Evolutionary conservation across 2,329 filamentous ascomycete species (phyloP).

Genomic region (Parascedosporium putredinis): DNA sequence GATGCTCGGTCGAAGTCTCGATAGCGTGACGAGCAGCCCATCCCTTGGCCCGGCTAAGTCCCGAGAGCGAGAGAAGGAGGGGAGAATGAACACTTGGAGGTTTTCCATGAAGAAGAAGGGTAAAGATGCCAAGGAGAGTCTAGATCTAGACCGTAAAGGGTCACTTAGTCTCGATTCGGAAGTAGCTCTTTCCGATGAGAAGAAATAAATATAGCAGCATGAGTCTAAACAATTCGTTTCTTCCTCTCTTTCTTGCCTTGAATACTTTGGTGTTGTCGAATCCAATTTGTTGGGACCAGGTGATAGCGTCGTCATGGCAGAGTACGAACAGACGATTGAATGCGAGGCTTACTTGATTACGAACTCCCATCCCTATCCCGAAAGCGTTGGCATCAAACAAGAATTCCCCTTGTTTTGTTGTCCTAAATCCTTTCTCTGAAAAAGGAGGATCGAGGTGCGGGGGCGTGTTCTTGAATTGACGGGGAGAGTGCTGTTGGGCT

Average conservation of each 20-base stretch:
- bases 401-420: too few species aligned
- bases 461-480: too few species aligned
- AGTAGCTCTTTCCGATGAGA: constrained; percentile 13
- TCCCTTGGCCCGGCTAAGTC: constrained; percentile 41
- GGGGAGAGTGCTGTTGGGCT: too few species aligned
- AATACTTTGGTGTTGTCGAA: too few species aligned
- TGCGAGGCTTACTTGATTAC: too few species aligned
- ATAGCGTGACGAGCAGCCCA: constrained; percentile 47
- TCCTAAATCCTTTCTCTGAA: too few species aligned
- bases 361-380: too few species aligned
- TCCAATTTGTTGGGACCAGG: too few species aligned
- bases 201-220: neutral
- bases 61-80: constrained; percentile 37
- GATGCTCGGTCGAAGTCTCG: constrained; percentile 38
- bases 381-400: too few species aligned
- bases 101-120: constrained; percentile 52
- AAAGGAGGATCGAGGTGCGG: too few species aligned
- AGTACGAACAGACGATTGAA: too few species aligned
- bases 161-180: constrained; percentile 16
- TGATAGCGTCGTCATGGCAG: too few species aligned
- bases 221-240: neutral
- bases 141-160: constrained; percentile 34
- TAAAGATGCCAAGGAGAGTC: constrained; percentile 43
- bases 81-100: constrained; percentile 41
- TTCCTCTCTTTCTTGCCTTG: neutral